Evolutionary conservation across 768 basidiomycete genomes (phyloP).

Genomic region (Rhodotorula paludigena): DNA sequence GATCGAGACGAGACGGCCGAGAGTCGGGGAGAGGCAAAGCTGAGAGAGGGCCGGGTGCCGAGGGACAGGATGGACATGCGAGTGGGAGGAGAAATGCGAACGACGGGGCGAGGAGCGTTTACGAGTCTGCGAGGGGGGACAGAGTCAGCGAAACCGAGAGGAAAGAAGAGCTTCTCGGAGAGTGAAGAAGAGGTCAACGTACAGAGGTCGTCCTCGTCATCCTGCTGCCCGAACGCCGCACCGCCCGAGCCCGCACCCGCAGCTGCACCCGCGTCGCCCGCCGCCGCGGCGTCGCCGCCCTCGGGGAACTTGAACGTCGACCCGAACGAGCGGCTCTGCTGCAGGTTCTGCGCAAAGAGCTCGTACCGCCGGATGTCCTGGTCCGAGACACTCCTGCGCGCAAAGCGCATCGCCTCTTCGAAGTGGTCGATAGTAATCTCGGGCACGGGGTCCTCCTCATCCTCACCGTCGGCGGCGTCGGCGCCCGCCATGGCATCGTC

Average conservation of each 20-base stretch:
- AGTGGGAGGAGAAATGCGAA: no score
- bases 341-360: constrained; percentile 92
- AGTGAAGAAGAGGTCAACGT: background rate
- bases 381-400: constrained; percentile 74
- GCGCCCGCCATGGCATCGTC: constrained; percentile 50
- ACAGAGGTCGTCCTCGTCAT: constrained; percentile 42
- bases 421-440: constrained; percentile 54
- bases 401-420: constrained; percentile 82
- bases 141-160: background rate
- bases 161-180: background rate
- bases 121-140: no score
- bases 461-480: no score
- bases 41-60: no score
- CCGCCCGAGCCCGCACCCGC: constrained; percentile 45
- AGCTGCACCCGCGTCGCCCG: constrained; percentile 13
- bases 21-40: no score
- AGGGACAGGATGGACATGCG: no score
- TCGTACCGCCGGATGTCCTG: constrained; percentile 83
- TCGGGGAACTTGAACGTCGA: constrained; percentile 99
- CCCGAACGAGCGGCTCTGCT: constrained; percentile 87
- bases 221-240: constrained; percentile 44
- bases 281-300: constrained; percentile 46
- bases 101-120: no score
- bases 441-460: constrained; percentile 84
- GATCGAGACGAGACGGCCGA: no score